These are phyloP conservation scores for Colletotrichum endophyticum DNA, from an alignment of 2,329 filamentous ascomycete genomes.

Conservation along the genomic window DNA sequence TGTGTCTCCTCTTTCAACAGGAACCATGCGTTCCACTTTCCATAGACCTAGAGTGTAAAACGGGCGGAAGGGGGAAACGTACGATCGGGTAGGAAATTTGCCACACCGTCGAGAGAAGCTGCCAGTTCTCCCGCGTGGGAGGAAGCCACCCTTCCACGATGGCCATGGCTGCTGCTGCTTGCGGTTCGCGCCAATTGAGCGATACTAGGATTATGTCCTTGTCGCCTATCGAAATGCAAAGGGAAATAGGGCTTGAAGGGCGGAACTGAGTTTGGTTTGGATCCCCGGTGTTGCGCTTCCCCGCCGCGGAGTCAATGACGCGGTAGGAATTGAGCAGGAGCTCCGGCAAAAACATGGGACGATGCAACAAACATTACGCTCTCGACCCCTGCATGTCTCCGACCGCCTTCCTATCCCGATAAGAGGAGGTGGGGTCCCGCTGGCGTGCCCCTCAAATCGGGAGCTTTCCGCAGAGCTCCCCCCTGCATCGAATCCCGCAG, in stretches of 20 bases:
- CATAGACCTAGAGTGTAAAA: no score
- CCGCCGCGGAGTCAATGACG: not conserved
- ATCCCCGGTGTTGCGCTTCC: not conserved
- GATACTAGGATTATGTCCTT: not conserved
- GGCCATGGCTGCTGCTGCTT: constrained; percentile 41
- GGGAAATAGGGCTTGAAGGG: not conserved
- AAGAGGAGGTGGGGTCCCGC: not conserved
- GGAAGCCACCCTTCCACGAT: constrained; percentile 62
- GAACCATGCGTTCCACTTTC: not conserved
- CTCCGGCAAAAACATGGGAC: not conserved
- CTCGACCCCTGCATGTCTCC: not conserved
- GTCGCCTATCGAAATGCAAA: not conserved
- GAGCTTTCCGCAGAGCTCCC: not conserved
- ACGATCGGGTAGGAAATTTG: constrained; percentile 59
- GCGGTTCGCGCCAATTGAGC: not conserved
- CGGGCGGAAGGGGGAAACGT: constrained; percentile 24
- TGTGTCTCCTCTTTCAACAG: not conserved
- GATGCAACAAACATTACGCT: not conserved
- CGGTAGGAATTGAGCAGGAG: not conserved
- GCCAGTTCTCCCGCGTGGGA: constrained; percentile 62
- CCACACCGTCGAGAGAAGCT: constrained; percentile 56
- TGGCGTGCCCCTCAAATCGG: not conserved
- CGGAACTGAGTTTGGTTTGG: not conserved
- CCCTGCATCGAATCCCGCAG: not conserved
- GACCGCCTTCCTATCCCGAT: not conserved